Base-by-base conservation (phyloP, 1,139 yeast species). In the Candida sp. region DNA sequence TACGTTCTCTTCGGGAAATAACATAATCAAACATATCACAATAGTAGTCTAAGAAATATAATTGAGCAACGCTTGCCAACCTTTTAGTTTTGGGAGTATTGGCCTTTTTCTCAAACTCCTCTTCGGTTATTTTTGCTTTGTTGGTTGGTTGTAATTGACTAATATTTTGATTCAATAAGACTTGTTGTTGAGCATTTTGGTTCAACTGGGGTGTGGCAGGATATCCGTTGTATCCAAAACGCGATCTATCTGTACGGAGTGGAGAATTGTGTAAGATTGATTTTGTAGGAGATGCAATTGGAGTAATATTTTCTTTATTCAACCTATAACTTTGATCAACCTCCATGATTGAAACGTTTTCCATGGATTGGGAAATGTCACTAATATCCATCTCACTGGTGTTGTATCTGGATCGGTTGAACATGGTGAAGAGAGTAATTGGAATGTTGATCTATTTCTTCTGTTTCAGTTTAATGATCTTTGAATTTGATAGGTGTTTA, bases 11-110 rank as follows among this genome's bases (percentile, higher is more conserved):
- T 60, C 99, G 81, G 50, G 82, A 81, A 52, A 91, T 87, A 22
- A 93, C 87, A 59, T 95, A 95, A 61, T 90, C 96, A 67, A 95
- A 87, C 81, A 88, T 84, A 60, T 93, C 99, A 66, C 97, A 91
- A 64, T 95, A 95, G 64, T 91, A 90, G 63, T 95, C 99, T 49
- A 95, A 74, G 57, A 95, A 93, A 68, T 87, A 87, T 68, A 82
- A 73, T 52, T 82, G 87, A 19, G 90, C 81, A 33, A 93, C 97
- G 47, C 90, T 87, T 4, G 95, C 95, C 49, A 89, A 70, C 47
- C 99, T 75, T 60, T 86, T 87, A 5, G 95, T 89, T 57, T 88
- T 89, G 38, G 87, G 84, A 39, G 81, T 77, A 49, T 82, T 79
- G 9, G 90, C 84, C 57, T 80, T 82, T 44, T 70, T 67, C 51